phyloP scores from a whole-genome alignment of 139 green algal species.

The Coccomyxa sp. region DNA sequence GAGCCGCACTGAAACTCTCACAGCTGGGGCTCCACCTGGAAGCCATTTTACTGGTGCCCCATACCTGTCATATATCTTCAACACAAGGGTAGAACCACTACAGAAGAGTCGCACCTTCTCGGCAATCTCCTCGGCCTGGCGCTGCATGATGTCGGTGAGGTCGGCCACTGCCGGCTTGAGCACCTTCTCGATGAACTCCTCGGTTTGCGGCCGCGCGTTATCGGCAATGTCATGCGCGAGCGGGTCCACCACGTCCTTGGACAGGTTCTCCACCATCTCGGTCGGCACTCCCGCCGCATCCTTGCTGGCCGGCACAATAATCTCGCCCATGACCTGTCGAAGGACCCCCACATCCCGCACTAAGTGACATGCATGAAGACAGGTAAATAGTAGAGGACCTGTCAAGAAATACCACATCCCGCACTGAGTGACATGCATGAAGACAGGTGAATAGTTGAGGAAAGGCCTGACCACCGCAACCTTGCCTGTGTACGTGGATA shows the following conservation, averaged over 20 bases:
- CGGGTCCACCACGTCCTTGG: conserved; percentile 8
- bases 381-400: neutral
- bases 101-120: neutral
- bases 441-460: too few relatives aligned
- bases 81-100: neutral
- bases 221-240: conserved; percentile 10
- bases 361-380: too few relatives aligned
- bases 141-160: conserved; percentile 12
- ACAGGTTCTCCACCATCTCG: conserved; percentile 4
- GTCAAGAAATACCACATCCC: neutral
- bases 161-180: conserved; percentile 6
- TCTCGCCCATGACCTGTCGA: neutral
- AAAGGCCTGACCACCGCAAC: neutral
- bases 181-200: conserved; percentile 17
- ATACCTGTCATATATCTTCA: too few relatives aligned
- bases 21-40: too few relatives aligned
- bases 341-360: neutral
- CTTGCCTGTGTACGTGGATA: neutral
- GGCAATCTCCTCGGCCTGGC: conserved; percentile 4
- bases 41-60: too few relatives aligned
- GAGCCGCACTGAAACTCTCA: too few relatives aligned
- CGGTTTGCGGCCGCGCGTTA: neutral
- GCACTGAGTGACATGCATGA: too few relatives aligned
- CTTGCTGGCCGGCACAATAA: neutral
- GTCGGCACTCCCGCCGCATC: neutral